Percentiles rank a stretch among this genome's conserved stretches.
Conservation (phyloP, 306 rosid genomes). For the Ceratonia siliqua region DNA sequence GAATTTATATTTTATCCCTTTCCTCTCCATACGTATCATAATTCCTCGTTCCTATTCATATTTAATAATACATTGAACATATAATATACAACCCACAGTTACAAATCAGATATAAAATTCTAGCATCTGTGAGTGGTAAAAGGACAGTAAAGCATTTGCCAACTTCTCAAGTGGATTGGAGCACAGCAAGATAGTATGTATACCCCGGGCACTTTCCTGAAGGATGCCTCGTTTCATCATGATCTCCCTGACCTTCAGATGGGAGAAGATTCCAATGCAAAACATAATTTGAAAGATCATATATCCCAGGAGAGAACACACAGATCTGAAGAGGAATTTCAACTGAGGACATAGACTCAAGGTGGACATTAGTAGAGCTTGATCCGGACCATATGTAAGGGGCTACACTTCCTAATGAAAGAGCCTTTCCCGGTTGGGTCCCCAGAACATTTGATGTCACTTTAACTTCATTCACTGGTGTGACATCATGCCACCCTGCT, state of each 20-base stretch:
- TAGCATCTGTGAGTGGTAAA: constrained; percentile 29
- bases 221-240: constrained; percentile 34
- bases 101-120: constrained; percentile 30
- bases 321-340: constrained; percentile 87
- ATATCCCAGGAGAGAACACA: constrained; percentile 84
- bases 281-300: constrained; percentile 72
- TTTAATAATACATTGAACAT: constrained; percentile 42
- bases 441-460: constrained; percentile 55
- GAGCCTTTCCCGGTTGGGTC: constrained; percentile 44
- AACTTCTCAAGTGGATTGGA: constrained; percentile 61
- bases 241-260: constrained; percentile 35
- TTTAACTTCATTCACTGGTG: constrained; percentile 59
- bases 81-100: constrained; percentile 44
- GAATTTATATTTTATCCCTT: constrained; percentile 33
- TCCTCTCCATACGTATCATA: constrained; percentile 31
- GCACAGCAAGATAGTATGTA: constrained; percentile 73
- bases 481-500: constrained; percentile 84
- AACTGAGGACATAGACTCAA: constrained; percentile 61
- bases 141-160: constrained; percentile 2
- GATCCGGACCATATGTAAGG: constrained; percentile 88
- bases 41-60: constrained; percentile 41
- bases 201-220: constrained; percentile 85
- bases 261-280: constrained; percentile 73
- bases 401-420: constrained; percentile 54
- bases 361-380: constrained; percentile 65